Evolutionary conservation across 202 grass and related monocot species (phyloP).

Genomic region (Panicum virgatum): DNA sequence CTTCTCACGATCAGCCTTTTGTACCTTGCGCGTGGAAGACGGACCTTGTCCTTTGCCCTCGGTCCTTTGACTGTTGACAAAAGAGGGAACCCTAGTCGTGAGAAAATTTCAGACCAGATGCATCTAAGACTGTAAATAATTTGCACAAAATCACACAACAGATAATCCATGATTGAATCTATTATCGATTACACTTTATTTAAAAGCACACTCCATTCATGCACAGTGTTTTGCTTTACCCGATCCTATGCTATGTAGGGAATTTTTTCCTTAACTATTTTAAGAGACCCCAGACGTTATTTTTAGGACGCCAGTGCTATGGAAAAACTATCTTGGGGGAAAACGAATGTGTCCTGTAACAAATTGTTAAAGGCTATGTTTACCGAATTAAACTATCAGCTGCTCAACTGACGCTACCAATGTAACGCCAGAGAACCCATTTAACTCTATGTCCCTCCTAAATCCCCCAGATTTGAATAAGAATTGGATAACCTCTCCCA

Average conservation of each 20-base stretch:
- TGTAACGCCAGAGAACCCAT: neutral
- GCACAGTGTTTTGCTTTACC: neutral
- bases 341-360: neutral
- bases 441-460: neutral
- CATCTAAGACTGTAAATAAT: neutral
- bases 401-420: neutral
- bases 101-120: conserved; percentile 14
- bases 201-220: neutral
- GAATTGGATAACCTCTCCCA: neutral
- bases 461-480: neutral
- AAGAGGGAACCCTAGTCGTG: conserved; percentile 9
- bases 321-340: neutral
- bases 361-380: neutral
- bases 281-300: neutral
- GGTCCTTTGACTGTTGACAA: conserved; percentile 35
- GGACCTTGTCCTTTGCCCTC: conserved; percentile 38
- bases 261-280: neutral
- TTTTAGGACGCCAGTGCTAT: neutral
- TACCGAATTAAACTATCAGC: neutral
- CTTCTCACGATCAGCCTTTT: conserved; percentile 95
- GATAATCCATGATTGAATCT: neutral
- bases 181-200: neutral
- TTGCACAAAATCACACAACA: conserved; percentile 7
- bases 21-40: conserved; percentile 56
- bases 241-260: neutral